Percentiles rank a stretch among this genome's conserved stretches.
phyloP scores from a whole-genome alignment of 306 rosid genomes.

The Prunus armeniaca region DNA sequence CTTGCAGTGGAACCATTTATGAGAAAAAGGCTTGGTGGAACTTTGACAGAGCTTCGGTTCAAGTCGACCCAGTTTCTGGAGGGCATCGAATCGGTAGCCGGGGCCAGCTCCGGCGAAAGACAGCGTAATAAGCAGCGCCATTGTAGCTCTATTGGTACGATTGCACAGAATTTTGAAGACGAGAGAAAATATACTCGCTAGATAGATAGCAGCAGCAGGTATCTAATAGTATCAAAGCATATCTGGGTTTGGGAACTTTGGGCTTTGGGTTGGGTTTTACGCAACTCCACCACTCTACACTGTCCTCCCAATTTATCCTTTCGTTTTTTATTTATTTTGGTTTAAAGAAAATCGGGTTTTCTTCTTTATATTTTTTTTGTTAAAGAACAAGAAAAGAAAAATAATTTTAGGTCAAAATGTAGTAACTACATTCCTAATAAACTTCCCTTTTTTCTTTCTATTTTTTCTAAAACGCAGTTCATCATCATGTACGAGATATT shows the following conservation, averaged over 20 bases:
- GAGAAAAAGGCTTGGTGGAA: conserved; percentile 34
- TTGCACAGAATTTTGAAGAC: background rate
- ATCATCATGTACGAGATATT: too few relatives aligned
- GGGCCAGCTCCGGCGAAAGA: conserved; percentile 31
- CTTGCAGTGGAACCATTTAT: conserved; percentile 11
- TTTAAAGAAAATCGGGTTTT: too few relatives aligned
- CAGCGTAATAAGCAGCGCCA: conserved; percentile 53
- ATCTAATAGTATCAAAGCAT: background rate
- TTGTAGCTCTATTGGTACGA: conserved; percentile 13
- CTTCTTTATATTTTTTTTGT: too few relatives aligned
- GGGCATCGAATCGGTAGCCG: conserved; percentile 27
- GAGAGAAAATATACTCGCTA: background rate
- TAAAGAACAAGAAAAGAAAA: too few relatives aligned
- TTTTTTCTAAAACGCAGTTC: too few relatives aligned
- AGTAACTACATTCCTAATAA: too few relatives aligned
- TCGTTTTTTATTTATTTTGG: background rate
- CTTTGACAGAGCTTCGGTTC: conserved; percentile 22
- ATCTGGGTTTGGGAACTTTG: background rate
- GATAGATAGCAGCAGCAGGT: background rate
- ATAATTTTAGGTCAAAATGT: too few relatives aligned
- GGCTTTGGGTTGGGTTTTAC: background rate
- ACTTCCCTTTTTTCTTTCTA: too few relatives aligned
- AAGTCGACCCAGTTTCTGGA: conserved; percentile 28
- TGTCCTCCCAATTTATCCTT: background rate
- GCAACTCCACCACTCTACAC: too few relatives aligned